Percentiles rank a stretch among this genome's conserved stretches.
These are phyloP conservation scores for Dacryopinax primogenitus DNA, from an alignment of 768 basidiomycete genomes.

Conservation along the genomic window DNA sequence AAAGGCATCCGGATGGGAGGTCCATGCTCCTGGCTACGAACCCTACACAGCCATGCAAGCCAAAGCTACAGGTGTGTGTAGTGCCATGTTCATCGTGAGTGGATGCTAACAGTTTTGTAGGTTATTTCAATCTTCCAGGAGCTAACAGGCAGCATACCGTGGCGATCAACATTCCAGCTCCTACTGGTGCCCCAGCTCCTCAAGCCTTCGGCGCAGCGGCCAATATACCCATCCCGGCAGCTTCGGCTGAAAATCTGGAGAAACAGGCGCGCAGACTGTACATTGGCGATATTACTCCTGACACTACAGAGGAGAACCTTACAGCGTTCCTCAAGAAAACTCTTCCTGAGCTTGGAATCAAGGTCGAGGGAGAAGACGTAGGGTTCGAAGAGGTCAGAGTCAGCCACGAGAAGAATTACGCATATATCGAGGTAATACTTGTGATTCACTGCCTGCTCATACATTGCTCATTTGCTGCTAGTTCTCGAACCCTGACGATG, in stretches of 20 bases:
- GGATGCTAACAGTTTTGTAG: slow-evolving; percentile 35
- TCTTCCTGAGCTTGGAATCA: slow-evolving; percentile 92
- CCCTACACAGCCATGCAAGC: slow-evolving; percentile 91
- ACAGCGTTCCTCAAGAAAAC: slow-evolving; percentile 90
- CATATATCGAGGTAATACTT: slow-evolving; percentile 79
- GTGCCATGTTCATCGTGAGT: background rate
- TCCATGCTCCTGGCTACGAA: slow-evolving; percentile 90
- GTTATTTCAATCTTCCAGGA: slow-evolving; percentile 91
- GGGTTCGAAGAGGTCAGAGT: slow-evolving; percentile 66
- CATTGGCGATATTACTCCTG: slow-evolving; percentile 90
- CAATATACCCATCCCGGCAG: slow-evolving; percentile 59
- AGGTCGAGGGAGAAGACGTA: slow-evolving; percentile 35
- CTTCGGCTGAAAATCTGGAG: slow-evolving; percentile 80
- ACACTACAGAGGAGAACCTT: slow-evolving; percentile 85
- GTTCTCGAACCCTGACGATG: slow-evolving; percentile 97
- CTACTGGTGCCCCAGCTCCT: slow-evolving; percentile 53
- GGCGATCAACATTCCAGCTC: slow-evolving; percentile 66
- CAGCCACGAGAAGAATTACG: slow-evolving; percentile 98
- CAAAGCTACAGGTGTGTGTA: slow-evolving; percentile 78
- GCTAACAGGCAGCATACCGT: slow-evolving; percentile 73
- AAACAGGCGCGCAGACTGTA: slow-evolving; percentile 91
- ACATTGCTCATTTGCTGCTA: slow-evolving; percentile 26
- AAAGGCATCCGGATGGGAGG: slow-evolving; percentile 91
- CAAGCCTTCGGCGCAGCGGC: background rate
- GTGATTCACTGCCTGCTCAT: background rate